Percentiles rank a stretch among this genome's conserved stretches.
Evolutionary conservation across 2,329 filamentous ascomycete genomes (phyloP).

Genomic region (Talaromyces sp.): DNA sequence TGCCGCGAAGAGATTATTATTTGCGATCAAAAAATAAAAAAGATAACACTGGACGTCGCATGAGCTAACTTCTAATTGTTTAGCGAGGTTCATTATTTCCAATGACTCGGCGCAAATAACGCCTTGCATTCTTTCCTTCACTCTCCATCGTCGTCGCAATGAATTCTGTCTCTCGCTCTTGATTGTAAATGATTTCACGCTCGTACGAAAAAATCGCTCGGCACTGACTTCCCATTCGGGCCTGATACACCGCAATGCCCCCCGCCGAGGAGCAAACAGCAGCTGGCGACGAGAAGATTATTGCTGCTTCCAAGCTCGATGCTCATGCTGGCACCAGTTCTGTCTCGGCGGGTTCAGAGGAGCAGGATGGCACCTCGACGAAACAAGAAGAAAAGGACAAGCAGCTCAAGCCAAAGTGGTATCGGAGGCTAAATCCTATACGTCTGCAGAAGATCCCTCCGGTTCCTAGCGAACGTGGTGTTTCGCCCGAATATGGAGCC

Average conservation of each 20-base stretch:
- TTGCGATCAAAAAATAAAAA: too few relatives aligned
- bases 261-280: neutral
- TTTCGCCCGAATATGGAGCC: slow-evolving; percentile 68
- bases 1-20: neutral
- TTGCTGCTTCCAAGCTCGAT: neutral
- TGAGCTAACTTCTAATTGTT: neutral
- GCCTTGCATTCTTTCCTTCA: neutral
- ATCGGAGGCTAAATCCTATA: slow-evolving; percentile 39
- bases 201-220: neutral
- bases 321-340: neutral
- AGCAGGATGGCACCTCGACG: neutral
- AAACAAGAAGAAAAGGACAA: neutral
- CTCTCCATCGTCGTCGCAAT: neutral
- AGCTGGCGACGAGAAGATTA: neutral
- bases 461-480: slow-evolving; percentile 48
- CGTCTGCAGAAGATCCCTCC: slow-evolving; percentile 49
- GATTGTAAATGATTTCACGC: neutral
- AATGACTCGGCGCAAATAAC: neutral
- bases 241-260: neutral
- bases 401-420: slow-evolving; percentile 25
- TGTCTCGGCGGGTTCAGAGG: neutral
- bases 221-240: neutral
- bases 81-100: neutral
- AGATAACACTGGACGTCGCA: neutral
- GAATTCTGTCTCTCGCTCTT: neutral